Evolutionary conservation across 345 rosid species (phyloP).

Genomic region (Rhodamnia argentea): DNA sequence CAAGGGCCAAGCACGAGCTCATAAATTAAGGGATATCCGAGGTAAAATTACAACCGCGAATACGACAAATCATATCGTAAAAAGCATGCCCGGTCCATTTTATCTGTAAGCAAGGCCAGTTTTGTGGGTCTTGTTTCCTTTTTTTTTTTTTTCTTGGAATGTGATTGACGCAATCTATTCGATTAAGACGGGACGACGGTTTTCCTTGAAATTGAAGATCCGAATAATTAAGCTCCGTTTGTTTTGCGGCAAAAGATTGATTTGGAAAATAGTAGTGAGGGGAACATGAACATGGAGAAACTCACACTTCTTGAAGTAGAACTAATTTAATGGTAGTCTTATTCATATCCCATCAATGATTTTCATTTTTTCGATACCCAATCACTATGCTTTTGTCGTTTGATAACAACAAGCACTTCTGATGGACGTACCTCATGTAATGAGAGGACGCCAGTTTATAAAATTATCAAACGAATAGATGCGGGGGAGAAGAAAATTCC

Average conservation of each 20-base stretch:
- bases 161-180: background rate
- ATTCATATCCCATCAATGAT: background rate
- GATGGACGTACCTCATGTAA: background rate
- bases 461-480: background rate
- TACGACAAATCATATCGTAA: background rate
- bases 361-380: background rate
- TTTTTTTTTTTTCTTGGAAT: no score
- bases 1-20: background rate
- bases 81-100: background rate
- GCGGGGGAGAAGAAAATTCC: background rate
- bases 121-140: background rate
- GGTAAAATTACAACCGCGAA: fast-evolving
- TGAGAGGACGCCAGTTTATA: background rate
- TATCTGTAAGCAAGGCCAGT: background rate
- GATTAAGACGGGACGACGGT: background rate
- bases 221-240: no score
- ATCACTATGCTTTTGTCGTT: background rate
- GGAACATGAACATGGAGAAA: background rate
- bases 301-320: background rate
- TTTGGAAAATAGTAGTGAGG: background rate
- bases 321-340: background rate
- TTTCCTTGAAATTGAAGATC: no score
- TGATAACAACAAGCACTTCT: background rate
- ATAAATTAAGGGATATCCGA: background rate
- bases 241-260: no score